These are phyloP conservation scores for Aspergillus phoenicis DNA, from an alignment of 2,329 filamentous ascomycete genomes.

Conservation along the genomic window DNA sequence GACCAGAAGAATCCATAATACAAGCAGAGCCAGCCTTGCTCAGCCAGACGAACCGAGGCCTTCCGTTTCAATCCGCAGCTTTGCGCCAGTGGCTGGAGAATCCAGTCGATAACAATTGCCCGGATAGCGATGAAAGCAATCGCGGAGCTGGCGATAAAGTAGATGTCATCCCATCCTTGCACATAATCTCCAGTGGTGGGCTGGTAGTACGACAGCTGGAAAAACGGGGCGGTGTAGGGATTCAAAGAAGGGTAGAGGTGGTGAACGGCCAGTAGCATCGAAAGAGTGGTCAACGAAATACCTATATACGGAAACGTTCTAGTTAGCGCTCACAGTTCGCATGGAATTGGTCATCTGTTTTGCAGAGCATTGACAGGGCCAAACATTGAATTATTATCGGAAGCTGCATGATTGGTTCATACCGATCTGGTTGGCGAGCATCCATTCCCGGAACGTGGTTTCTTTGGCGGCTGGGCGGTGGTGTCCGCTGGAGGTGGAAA, in stretches of 20 bases:
- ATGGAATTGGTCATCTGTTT: background rate
- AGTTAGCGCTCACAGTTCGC: conserved; percentile 3
- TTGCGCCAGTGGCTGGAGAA: conserved; percentile 76
- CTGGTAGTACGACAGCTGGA: conserved; percentile 82
- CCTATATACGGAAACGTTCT: conserved; percentile 52
- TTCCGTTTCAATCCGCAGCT: conserved; percentile 76
- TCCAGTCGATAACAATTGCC: conserved; percentile 82
- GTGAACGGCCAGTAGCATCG: conserved; percentile 80
- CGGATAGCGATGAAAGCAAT: conserved; percentile 85
- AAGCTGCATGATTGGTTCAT: conserved; percentile 39
- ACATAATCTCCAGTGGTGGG: conserved; percentile 68
- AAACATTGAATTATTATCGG: background rate
- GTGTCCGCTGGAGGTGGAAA: conserved; percentile 36
- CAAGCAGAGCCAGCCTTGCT: conserved; percentile 87
- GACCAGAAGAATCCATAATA: conserved; percentile 84
- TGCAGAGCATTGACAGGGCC: background rate
- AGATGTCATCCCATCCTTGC: conserved; percentile 76
- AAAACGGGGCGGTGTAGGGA: conserved; percentile 81
- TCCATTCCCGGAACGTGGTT: conserved; percentile 57
- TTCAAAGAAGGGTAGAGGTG: conserved; percentile 78
- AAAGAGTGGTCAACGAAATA: conserved; percentile 81
- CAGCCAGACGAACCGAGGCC: conserved; percentile 78
- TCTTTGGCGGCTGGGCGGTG: conserved; percentile 36
- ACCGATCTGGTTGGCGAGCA: conserved; percentile 81
- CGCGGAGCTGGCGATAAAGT: conserved; percentile 75